phyloP scores from a whole-genome alignment of 2,329 filamentous ascomycete species.

The Aspergillus sp. region DNA sequence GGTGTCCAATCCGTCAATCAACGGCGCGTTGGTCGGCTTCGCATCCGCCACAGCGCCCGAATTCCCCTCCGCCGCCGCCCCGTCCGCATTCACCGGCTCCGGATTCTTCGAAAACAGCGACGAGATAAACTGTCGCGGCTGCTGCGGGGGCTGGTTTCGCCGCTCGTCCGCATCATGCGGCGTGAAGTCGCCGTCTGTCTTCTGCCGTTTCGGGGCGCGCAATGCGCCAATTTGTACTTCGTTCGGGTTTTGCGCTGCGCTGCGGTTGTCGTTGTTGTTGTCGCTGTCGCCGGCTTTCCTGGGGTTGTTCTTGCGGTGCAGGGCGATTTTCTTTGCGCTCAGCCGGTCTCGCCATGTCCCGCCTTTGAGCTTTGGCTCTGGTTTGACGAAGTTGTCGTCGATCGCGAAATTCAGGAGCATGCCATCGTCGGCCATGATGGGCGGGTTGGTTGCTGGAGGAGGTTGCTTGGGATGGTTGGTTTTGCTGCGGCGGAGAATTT shows the following conservation, averaged over 20 bases:
- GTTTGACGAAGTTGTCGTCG: constrained; percentile 54
- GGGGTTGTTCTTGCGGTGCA: constrained; percentile 41
- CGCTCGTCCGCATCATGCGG: constrained; percentile 6
- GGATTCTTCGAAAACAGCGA: constrained; percentile 91
- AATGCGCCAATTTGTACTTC: constrained; percentile 20
- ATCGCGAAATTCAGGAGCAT: constrained; percentile 90
- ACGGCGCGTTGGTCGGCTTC: constrained; percentile 81
- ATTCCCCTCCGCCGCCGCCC: constrained; percentile 29
- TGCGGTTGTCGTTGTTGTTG: constrained; percentile 5
- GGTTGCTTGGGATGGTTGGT: constrained; percentile 4
- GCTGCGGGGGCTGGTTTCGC: constrained; percentile 27
- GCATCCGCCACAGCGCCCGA: constrained; percentile 27
- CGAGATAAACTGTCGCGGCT: constrained; percentile 63
- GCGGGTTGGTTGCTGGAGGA: constrained; percentile 2
- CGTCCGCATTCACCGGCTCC: constrained; percentile 50
- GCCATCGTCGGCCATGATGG: constrained; percentile 79
- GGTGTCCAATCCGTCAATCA: constrained; percentile 71
- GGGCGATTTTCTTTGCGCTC: constrained; percentile 61
- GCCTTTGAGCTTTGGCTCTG: constrained; percentile 62
- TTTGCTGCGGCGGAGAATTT: constrained; percentile 21
- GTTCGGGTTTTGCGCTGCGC: constrained; percentile 22
- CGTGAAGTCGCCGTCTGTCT: constrained; percentile 32
- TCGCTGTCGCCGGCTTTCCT: constrained; percentile 7
- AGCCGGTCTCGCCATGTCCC: constrained; percentile 89
- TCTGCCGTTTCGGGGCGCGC: constrained; percentile 34